These are phyloP conservation scores for Camellia lanceoleosa DNA, from an alignment of 148 eudicot species.

Conservation along the genomic window DNA sequence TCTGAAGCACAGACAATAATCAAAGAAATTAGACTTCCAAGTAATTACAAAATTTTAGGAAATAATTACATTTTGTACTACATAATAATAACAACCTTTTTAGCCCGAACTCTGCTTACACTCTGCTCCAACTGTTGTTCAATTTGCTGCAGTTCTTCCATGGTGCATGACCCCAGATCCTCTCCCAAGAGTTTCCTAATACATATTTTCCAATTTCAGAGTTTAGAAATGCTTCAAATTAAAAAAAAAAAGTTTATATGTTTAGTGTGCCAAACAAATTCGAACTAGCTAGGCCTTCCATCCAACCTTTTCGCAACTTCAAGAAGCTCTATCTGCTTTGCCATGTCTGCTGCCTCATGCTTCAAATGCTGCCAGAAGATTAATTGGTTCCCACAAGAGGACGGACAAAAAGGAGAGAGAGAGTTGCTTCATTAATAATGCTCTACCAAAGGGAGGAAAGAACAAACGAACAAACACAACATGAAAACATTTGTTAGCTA, in stretches of 20 bases:
- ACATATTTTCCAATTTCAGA: background rate
- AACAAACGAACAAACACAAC: no score
- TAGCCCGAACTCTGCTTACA: constrained; percentile 55
- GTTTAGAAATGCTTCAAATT: background rate
- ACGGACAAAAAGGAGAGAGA: no score
- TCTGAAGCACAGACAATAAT: background rate
- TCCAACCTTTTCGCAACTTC: constrained; percentile 69
- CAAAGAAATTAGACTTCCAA: background rate
- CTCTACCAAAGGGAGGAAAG: no score
- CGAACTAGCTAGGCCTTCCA: background rate
- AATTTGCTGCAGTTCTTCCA: constrained; percentile 70
- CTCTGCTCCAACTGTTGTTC: constrained; percentile 76
- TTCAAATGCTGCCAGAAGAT: constrained; percentile 52
- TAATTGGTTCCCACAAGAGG: no score
- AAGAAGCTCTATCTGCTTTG: constrained; percentile 64
- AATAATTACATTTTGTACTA: no score
- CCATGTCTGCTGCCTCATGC: constrained; percentile 58
- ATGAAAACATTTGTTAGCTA: no score
- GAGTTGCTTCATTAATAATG: no score
- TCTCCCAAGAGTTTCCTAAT: constrained; percentile 78
- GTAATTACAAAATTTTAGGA: background rate
- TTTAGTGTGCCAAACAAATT: background rate
- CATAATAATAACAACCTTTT: constrained; percentile 43
- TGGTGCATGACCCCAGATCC: constrained; percentile 54
- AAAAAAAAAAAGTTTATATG: background rate